Conservation (phyloP, 2,329 filamentous ascomycete genomes). For the Colletotrichum sp. region DNA sequence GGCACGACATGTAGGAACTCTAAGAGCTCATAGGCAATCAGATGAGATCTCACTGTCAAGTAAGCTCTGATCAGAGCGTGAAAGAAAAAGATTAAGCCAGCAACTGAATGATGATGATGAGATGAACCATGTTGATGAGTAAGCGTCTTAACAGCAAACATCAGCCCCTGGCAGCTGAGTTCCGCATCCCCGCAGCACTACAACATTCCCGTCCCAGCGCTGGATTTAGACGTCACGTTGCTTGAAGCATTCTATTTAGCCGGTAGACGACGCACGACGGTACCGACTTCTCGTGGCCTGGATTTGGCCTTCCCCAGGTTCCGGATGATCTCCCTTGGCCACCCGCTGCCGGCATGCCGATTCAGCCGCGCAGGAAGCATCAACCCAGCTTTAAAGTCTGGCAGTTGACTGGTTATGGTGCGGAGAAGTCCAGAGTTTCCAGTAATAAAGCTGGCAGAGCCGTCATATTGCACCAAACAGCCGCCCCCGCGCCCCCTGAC, state of each 20-base stretch:
- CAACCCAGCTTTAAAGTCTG: background rate
- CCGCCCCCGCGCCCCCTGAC: background rate
- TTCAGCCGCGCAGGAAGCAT: background rate
- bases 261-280: background rate
- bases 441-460: background rate
- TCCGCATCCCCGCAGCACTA: background rate
- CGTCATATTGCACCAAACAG: background rate
- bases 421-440: background rate
- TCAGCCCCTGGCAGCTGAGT: background rate
- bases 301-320: background rate
- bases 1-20: background rate
- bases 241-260: constrained; percentile 1
- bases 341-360: background rate
- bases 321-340: background rate
- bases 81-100: background rate
- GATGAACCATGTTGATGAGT: background rate
- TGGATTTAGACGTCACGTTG: background rate
- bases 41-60: background rate
- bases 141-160: background rate
- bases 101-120: background rate
- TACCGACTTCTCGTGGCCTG: background rate
- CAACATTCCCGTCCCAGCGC: background rate
- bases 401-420: background rate
- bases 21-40: background rate
- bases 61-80: background rate